Conservation (phyloP, 352 stramenopile genomes). For the Hyaloperonospora arabidopsidis region DNA sequence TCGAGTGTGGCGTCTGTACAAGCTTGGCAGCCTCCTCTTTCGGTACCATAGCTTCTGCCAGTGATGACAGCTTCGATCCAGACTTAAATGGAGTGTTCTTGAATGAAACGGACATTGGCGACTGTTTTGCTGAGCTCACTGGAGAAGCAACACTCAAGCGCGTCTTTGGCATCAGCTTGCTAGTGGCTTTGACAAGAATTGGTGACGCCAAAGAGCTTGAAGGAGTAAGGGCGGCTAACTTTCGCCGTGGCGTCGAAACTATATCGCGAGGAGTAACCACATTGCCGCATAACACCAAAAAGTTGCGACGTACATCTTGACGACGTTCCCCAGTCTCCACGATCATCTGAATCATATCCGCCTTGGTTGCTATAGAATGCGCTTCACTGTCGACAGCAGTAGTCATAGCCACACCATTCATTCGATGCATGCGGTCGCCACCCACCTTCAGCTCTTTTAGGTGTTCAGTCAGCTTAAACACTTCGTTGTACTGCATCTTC, state of each 20-base stretch:
- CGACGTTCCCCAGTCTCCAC: constrained; percentile 36
- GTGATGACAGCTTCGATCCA: constrained; percentile 48
- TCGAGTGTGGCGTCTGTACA: constrained; percentile 36
- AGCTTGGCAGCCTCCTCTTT: constrained; percentile 49
- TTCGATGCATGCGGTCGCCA: constrained; percentile 21
- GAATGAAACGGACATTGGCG: constrained; percentile 41
- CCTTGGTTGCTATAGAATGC: constrained; percentile 28
- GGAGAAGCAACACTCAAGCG: constrained; percentile 64
- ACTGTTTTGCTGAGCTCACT: constrained; percentile 40
- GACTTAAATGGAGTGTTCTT: constrained; percentile 48
- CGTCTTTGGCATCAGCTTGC: constrained; percentile 61
- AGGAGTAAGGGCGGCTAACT: constrained; percentile 22
- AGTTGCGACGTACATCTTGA: constrained; percentile 38
- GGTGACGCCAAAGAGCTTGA: constrained; percentile 27
- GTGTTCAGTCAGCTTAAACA: constrained; percentile 41
- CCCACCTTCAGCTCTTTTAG: constrained; percentile 46
- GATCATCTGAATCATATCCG: constrained; percentile 44
- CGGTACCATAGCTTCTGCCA: constrained; percentile 48
- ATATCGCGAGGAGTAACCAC: constrained; percentile 49
- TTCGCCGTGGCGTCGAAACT: constrained; percentile 35
- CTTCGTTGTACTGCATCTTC: constrained; percentile 67
- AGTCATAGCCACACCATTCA: constrained; percentile 17
- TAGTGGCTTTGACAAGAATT: constrained; percentile 41
- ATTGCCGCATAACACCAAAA: constrained; percentile 58
- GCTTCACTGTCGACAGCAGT: constrained; percentile 14